Conservation (phyloP, 148 eudicot species). For the Drosera capensis region DNA sequence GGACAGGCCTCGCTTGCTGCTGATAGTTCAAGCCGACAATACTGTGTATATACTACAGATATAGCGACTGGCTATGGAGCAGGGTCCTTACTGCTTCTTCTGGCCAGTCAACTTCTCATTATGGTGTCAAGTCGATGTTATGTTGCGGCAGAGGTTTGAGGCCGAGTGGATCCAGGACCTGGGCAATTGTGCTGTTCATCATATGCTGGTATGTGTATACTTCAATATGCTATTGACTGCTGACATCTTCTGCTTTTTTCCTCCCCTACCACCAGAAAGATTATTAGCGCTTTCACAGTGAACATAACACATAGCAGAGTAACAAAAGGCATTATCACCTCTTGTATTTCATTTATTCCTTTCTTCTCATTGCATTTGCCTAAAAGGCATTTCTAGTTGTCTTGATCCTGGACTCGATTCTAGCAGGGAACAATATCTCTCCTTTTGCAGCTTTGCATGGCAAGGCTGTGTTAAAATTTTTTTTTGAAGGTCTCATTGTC, state of each 20-base stretch:
- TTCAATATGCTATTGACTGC: not conserved
- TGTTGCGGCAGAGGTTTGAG: constrained; percentile 81
- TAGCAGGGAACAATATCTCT: too few species aligned
- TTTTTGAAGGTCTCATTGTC: too few species aligned
- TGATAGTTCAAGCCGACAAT: constrained; percentile 1
- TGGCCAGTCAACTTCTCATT: constrained; percentile 62
- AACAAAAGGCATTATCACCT: too few species aligned
- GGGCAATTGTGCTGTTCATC: constrained; percentile 64
- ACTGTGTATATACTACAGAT: constrained; percentile 59
- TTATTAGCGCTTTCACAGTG: too few species aligned
- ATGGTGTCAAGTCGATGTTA: constrained; percentile 66
- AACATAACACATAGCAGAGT: too few species aligned
- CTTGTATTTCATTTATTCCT: too few species aligned
- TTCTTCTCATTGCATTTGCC: too few species aligned
- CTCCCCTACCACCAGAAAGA: too few species aligned
- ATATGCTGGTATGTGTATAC: constrained; percentile 48
- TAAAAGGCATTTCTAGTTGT: too few species aligned
- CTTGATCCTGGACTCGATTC: too few species aligned
- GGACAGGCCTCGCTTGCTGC: constrained; percentile 25
- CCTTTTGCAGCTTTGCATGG: too few species aligned
- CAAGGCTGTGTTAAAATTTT: too few species aligned
- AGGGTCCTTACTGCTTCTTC: constrained; percentile 44
- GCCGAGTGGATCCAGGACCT: constrained; percentile 56
- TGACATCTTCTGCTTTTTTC: not conserved
- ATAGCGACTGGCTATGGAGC: constrained; percentile 58